Evolutionary conservation across 345 rosid genomes (phyloP).

Genomic region (sweet orange (Citrus sinensis)): DVS_A1.0 CM039164.1:18479001-18479500

Average conservation of each 20-base stretch:
- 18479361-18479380: background rate
- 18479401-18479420: background rate
- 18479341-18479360: constrained; percentile 1
- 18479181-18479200: background rate
- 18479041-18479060: background rate
- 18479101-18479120: background rate
- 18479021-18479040: background rate
- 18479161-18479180: background rate
- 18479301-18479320: background rate
- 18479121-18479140: background rate
- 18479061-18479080: background rate
- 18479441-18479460: background rate
- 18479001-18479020: too few species aligned
- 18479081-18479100: background rate
- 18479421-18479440: background rate
- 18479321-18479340: constrained; percentile 11
- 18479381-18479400: background rate
- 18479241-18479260: constrained; percentile 98
- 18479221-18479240: constrained; percentile 55
- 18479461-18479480: background rate
- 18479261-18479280: constrained; percentile 90
- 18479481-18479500: background rate
- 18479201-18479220: constrained; percentile 15
- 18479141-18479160: background rate
- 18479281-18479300: constrained; percentile 67